Evolutionary conservation across 768 basidiomycete species (phyloP), one percentile per base, ranked within the genome.

Genomic region (Pleurotus cornucopiae): DNA sequence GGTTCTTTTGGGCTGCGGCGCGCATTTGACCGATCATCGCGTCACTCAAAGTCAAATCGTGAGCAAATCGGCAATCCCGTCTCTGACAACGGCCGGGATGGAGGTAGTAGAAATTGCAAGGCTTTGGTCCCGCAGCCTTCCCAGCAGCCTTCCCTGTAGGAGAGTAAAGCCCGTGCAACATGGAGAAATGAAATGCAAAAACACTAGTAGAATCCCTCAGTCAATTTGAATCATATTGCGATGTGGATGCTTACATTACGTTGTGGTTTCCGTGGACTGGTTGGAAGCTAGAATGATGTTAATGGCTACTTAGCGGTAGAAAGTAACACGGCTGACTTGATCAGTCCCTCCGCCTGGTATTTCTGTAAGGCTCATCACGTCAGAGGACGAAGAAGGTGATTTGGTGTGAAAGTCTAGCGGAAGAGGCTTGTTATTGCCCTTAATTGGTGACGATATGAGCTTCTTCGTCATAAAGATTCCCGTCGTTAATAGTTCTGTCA

Each of bases 61-160:
- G 76, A 11, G 64, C 70, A 39, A 56, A 77, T 21, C 67, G 65
- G 12, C 65, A 67, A 26, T 67, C 75, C 38, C 46, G 44, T 37
- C 45, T 45, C 12, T 16, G 21, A 16, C 54, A 55, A 18, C 54
- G 43, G 11, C 16, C 23, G 2, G 51, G 51, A 41, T 53, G 51
- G 39, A 78, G 67, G 52, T 78, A 78, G 62, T 68, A 74, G 14
- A 78, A 62, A 26, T 76, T 76, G 60, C 76, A 78, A n/a, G 76
- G 75, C 6, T 44, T 44, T 3, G 12, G 30, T 34, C 41, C n/a
- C 3, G 41, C 11, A 16, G 6, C 20, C 12, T 44, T 44, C 3
- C 41, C n/a, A 0, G 41, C 11, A 16, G 6, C 20, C 12, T 44
- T 44, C 6, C 41, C 41, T n/a, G 1, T 12, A 14, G 5, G 20